phyloP scores from a whole-genome alignment of 2,329 filamentous ascomycete genomes.

The Fusarium sp. region DNA sequence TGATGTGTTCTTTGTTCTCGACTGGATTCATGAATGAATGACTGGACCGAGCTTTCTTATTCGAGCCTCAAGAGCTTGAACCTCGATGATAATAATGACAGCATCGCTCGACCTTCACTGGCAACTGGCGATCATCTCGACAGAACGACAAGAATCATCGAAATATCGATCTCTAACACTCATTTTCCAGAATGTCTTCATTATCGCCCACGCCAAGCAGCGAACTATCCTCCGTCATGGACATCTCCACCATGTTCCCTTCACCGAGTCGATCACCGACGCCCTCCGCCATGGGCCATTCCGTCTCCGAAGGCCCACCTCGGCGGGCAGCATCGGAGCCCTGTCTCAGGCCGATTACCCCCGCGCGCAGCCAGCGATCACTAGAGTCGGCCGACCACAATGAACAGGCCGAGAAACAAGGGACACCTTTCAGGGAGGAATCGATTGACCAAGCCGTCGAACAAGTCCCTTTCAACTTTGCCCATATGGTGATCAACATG shows the following conservation, averaged over 20 bases:
- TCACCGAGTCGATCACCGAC: slow-evolving; percentile 37
- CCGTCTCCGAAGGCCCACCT: slow-evolving; percentile 30
- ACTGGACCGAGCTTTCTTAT: slow-evolving; percentile 1
- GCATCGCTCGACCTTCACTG: neutral
- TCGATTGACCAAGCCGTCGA: neutral
- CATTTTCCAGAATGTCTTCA: neutral
- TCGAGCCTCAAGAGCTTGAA: neutral
- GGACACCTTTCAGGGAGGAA: accelerated
- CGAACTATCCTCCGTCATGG: neutral
- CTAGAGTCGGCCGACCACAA: no score
- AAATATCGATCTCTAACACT: neutral
- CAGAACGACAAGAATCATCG: neutral
- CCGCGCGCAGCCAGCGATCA: neutral
- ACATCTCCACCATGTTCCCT: slow-evolving; percentile 8
- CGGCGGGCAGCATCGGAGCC: slow-evolving; percentile 13
- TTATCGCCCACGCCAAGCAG: neutral
- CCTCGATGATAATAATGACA: slow-evolving; percentile 1
- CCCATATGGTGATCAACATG: slow-evolving; percentile 39
- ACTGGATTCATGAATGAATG: neutral
- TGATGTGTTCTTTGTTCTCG: slow-evolving; percentile 41
- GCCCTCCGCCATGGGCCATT: slow-evolving; percentile 19
- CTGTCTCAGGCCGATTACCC: neutral
- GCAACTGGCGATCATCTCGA: neutral
- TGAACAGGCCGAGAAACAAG: neutral
- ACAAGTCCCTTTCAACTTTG: slow-evolving; percentile 24